phyloP scores from a whole-genome alignment of 306 rosid genomes.

The Purshia tridentata region DNA sequence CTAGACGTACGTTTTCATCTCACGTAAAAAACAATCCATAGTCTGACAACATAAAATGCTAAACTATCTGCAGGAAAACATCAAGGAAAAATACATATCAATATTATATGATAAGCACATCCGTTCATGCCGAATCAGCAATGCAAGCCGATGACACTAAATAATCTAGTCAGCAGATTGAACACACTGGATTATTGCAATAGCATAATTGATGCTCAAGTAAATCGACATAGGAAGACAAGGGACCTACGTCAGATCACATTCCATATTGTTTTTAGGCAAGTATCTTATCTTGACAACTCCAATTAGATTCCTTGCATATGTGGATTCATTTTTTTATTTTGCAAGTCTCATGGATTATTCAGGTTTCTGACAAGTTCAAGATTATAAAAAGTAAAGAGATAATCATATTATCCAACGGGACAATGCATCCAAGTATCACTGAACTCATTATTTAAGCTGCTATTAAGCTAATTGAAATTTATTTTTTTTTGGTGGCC shows the following conservation, averaged over 20 bases:
- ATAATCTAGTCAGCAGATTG: background rate
- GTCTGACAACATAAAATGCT: too few species aligned
- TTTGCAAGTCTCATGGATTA: constrained; percentile 10
- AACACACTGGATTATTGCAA: background rate
- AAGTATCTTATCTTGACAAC: constrained; percentile 41
- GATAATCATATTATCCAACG: background rate
- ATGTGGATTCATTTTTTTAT: constrained; percentile 25
- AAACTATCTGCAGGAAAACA: too few species aligned
- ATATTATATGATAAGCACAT: background rate
- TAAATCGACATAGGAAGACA: background rate
- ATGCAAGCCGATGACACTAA: background rate
- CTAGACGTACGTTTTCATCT: too few species aligned
- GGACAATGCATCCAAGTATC: background rate
- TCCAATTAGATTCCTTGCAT: constrained; percentile 25
- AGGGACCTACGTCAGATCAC: constrained; percentile 1
- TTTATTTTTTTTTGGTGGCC: too few species aligned
- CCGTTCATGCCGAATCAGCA: background rate
- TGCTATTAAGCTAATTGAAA: background rate
- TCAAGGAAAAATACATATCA: background rate
- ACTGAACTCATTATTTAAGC: background rate
- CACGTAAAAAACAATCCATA: too few species aligned
- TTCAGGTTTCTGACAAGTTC: constrained; percentile 22
- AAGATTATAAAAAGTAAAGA: background rate
- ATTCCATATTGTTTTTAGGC: constrained; percentile 11
- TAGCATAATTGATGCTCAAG: background rate